Evolutionary conservation across 2,329 filamentous ascomycete species (phyloP).

Genomic region (Colletotrichum sojae): DNA sequence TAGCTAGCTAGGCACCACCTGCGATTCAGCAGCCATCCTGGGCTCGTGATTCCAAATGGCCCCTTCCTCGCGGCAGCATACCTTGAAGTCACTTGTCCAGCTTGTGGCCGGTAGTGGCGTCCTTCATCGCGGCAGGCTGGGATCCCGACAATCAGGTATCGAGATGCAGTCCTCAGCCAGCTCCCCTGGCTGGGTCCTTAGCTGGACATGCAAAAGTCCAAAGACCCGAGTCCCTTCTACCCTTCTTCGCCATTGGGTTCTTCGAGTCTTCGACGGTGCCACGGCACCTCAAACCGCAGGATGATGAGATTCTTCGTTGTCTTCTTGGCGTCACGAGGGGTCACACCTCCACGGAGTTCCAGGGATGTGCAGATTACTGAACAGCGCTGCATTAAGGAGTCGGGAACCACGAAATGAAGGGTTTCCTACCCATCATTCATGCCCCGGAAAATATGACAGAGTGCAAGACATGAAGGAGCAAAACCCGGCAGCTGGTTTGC

Average conservation of each 20-base stretch:
- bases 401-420: constrained; percentile 10
- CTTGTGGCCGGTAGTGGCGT: not conserved
- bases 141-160: not conserved
- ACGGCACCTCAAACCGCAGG: not conserved
- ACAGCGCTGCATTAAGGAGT: constrained; percentile 13
- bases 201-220: not conserved
- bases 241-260: not conserved
- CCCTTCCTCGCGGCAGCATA: not conserved
- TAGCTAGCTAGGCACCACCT: constrained; percentile 1
- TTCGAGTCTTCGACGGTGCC: not conserved
- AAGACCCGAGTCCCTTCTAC: not conserved
- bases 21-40: not conserved
- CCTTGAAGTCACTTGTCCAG: not conserved
- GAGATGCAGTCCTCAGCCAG: not conserved
- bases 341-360: not conserved
- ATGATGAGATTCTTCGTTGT: not conserved
- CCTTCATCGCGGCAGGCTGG: not conserved
- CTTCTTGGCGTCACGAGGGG: not conserved
- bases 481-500: not conserved
- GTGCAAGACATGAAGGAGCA: not conserved
- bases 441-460: not conserved
- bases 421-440: not conserved
- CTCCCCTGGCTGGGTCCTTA: not conserved
- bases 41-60: constrained; percentile 6
- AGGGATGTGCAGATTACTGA: constrained; percentile 28